Base-by-base conservation (phyloP, 108 stramenopile species). In the Stephanodiscus triporus region DNA sequence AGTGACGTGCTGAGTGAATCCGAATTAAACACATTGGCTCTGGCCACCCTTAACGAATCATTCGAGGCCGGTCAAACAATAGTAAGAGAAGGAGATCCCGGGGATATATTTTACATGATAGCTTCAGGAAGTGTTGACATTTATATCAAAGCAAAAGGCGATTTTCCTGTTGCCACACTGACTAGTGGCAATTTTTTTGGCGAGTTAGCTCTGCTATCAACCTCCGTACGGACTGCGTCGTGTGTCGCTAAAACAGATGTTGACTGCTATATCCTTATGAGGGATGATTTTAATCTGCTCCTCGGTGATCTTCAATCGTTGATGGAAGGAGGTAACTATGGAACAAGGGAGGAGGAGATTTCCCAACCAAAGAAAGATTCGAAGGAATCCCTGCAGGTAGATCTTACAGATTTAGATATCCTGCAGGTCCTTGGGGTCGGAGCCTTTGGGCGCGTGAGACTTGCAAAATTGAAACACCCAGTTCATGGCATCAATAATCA, bases 241-340 rank as follows among this genome's bases (percentile, higher is more conserved):
- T 88, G 88, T 56, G 43, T 86, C 24, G 88, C 88, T 0, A 68
- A 62, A 37, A 68, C 76, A 24, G 71, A 68, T 37, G 76, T 77
- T 11, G 73, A 69, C 42, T 79, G 81, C 29, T 76, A 81, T 40
- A 72, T 76, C 45, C 23, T 86, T 29, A 67, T 80, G 80, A 73
- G 90, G 48, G 84, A 91, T 40, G 90, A 91, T 58, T 91, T 91
- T 16, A 74, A 70, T 29, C 72, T 72, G 30, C 74, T 91, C 20
- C 70, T 91, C 17, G 90, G 90, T 8, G 72, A 82, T 48, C 64
- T 91, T 68, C 86, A 89, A 48, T 87, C 86, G 5, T 63, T 89
- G 59, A 70, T 73, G 78, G 76, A 55, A 9, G 71, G 34, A 34
- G 48, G 32, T 11, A 47, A 67, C 27, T 58, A 62, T 40, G 68